phyloP scores from a whole-genome alignment of 2,329 filamentous ascomycete genomes.

The Penicillium sp. region DNA sequence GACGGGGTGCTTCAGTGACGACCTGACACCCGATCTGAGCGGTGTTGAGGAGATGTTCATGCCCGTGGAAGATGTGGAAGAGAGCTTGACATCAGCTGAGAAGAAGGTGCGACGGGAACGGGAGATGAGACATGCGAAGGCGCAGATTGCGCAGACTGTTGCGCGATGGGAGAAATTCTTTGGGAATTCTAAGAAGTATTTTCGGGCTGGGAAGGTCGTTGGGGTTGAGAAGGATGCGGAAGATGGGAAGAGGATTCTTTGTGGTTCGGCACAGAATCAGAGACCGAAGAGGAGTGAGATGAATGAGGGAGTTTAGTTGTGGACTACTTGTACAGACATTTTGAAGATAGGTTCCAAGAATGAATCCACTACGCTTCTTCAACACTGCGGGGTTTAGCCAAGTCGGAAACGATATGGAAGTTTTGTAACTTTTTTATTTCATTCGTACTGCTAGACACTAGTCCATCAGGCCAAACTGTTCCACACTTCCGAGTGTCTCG shows the following conservation, averaged over 20 bases:
- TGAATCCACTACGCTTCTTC: not conserved
- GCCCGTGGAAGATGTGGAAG: conserved; percentile 62
- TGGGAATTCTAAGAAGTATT: conserved; percentile 74
- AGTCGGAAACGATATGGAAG: conserved; percentile 7
- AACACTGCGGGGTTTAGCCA: not conserved
- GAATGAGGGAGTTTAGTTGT: not conserved
- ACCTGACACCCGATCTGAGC: conserved; percentile 78
- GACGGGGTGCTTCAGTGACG: conserved; percentile 87
- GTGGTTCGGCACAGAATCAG: conserved; percentile 67
- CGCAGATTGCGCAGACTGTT: conserved; percentile 66
- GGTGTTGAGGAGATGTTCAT: conserved; percentile 85
- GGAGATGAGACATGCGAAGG: conserved; percentile 65
- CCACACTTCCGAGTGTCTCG: conserved; percentile 30
- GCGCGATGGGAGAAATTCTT: conserved; percentile 86
- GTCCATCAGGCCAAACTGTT: conserved; percentile 29
- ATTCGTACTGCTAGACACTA: conserved; percentile 35
- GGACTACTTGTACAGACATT: not conserved
- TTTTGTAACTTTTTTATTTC: conserved; percentile 34
- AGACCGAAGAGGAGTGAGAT: conserved; percentile 55
- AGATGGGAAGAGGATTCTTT: conserved; percentile 64
- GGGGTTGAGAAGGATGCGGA: conserved; percentile 35
- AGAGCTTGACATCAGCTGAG: conserved; percentile 36
- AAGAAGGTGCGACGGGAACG: conserved; percentile 56
- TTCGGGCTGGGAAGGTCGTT: conserved; percentile 72
- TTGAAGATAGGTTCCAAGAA: not conserved